A percentile compares a stretch with the other conserved stretches of the same genome.
Conservation (phyloP, 352 stramenopile genomes). For the Globisporangium irregulare region DNA sequence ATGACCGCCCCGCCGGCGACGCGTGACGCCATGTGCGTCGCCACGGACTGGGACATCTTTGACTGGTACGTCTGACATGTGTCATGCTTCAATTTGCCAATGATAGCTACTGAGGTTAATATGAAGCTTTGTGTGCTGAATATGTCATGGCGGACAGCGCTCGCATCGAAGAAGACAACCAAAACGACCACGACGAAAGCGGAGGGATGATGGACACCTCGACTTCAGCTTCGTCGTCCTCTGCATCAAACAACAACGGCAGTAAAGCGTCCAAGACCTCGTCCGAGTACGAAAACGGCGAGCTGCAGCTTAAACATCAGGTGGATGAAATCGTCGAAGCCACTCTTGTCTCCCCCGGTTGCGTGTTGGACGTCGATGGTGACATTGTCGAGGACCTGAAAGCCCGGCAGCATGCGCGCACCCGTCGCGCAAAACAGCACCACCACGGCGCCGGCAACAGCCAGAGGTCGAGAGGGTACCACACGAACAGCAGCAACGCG, state of each 20-base stretch:
- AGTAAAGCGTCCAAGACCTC: slow-evolving; percentile 17
- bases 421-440: slow-evolving; percentile 16
- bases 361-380: slow-evolving; percentile 72
- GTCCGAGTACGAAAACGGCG: slow-evolving; percentile 30
- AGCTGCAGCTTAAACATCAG: slow-evolving; percentile 64
- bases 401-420: slow-evolving; percentile 42
- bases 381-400: slow-evolving; percentile 75
- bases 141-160: slow-evolving; percentile 3
- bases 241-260: neutral
- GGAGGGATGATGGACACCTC: slow-evolving; percentile 3
- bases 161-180: slow-evolving; percentile 35
- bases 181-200: slow-evolving; percentile 33
- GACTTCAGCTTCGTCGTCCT: neutral
- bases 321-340: slow-evolving; percentile 79
- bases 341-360: slow-evolving; percentile 71
- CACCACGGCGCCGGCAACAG: slow-evolving; percentile 26
- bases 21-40: slow-evolving; percentile 61
- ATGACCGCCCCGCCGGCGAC: slow-evolving; percentile 80
- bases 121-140: too few species aligned
- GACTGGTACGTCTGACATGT: slow-evolving; percentile 38
- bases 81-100: neutral
- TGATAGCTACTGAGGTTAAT: neutral
- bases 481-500: slow-evolving; percentile 19
- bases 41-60: slow-evolving; percentile 87
- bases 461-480: slow-evolving; percentile 36